Base-by-base conservation (phyloP, 2,329 filamentous ascomycete genomes). In the Arachnomyces sp. region DNA sequence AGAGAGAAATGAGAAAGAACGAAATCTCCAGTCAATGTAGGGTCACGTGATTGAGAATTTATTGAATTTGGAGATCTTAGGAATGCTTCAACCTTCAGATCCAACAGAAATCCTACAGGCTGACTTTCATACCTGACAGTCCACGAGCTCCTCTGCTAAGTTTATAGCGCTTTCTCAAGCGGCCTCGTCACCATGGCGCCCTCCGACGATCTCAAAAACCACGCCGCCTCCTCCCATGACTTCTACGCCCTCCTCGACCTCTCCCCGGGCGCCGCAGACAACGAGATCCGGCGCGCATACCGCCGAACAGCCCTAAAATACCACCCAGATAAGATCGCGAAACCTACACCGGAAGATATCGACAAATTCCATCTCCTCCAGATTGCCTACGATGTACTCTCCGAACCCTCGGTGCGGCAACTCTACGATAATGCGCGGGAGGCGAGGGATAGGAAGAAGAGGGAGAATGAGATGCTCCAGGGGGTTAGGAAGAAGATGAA, bases 241-340 rank as follows among this genome's bases (percentile, higher is more conserved):
- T 83, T 90, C 48, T 94, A 92, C 67, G 77, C 76, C 17, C 73
- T 94, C 17, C 75, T 94, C 12, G 75, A 74, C 40, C 71, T 92
- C 36, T 69, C 78, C 41, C 70, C 78, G 14, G 73, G 79, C 13
- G 77, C 81, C 0, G 66, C 73, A 14, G 81, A 82, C 41, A 67
- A 77, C n/a, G 82, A 88, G 46, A 82, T 94, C 54, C 81, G 85
- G 48, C 80, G 83, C 50, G 87, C 86, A 33, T 95, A 90, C 71
- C 79, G 87, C 43, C 84, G 85, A 53, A 81, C 82, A 20, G 87
- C 87, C 3, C 71, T 94, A n/a, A 87, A 86, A 56, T 87, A 89
- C 68, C 90, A 96, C 61, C 90, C 90, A 1, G 90, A 96, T 72
- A 94, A 95, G 66, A 81, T 89, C 40, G 77, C 81, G 47, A 78